phyloP scores from a whole-genome alignment of 2,329 filamentous ascomycete genomes.

The Alternaria gansuensis region DNA sequence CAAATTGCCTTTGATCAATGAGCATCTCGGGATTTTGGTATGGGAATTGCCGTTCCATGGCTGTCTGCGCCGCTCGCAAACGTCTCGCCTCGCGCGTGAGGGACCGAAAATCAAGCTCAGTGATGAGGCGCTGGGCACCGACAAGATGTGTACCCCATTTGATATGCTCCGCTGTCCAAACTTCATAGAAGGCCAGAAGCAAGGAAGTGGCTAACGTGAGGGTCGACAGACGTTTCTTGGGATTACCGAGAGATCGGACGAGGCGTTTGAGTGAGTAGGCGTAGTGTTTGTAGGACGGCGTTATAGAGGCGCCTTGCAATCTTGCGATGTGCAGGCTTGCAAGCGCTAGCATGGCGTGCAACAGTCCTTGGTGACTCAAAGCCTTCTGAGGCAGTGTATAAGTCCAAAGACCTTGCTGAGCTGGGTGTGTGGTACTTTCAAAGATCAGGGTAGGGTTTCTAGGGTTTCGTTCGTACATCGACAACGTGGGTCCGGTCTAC shows the following conservation, averaged over 20 bases:
- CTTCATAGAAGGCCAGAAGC: slow-evolving; percentile 89
- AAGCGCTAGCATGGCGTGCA: slow-evolving; percentile 90
- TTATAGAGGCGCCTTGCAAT: slow-evolving; percentile 75
- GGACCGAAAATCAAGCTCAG: slow-evolving; percentile 79
- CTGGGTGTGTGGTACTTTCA: slow-evolving; percentile 53
- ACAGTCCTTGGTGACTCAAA: slow-evolving; percentile 81
- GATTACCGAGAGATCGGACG: slow-evolving; percentile 75
- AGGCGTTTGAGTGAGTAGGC: slow-evolving; percentile 83
- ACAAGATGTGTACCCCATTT: slow-evolving; percentile 95
- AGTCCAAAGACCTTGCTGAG: slow-evolving; percentile 63
- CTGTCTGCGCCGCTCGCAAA: slow-evolving; percentile 63
- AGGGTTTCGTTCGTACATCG: slow-evolving; percentile 84
- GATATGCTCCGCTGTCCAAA: slow-evolving; percentile 91
- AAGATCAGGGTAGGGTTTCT: slow-evolving; percentile 75
- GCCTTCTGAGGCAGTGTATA: slow-evolving; percentile 83
- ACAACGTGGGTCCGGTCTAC: slow-evolving; percentile 79
- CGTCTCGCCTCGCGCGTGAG: slow-evolving; percentile 76
- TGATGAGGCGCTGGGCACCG: slow-evolving; percentile 81
- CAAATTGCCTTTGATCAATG: slow-evolving; percentile 42
- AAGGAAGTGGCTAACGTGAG: slow-evolving; percentile 89
- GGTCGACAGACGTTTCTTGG: slow-evolving; percentile 75
- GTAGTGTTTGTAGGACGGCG: slow-evolving; percentile 89
- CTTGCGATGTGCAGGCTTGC: slow-evolving; percentile 88
- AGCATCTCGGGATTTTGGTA: slow-evolving; percentile 45
- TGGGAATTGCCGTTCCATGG: slow-evolving; percentile 51